Percentiles rank a stretch among this genome's conserved stretches.
Evolutionary conservation across 805 yeast species (phyloP).

Genomic region (Deakozyma indianensis): DNA sequence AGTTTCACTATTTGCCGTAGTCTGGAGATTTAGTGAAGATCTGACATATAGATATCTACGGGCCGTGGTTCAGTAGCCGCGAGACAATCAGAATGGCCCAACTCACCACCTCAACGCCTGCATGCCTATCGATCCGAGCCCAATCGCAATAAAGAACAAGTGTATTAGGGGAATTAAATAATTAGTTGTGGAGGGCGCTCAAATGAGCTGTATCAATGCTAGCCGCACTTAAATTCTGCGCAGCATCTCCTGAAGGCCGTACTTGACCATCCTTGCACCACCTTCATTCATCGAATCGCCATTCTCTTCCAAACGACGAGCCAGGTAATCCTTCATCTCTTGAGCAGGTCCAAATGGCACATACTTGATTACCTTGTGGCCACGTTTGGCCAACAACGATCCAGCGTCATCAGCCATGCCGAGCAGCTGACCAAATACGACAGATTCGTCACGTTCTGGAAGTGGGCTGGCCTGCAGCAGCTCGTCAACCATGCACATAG

Average conservation of each 20-base stretch:
- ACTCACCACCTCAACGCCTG: too few relatives aligned
- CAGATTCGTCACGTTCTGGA: slow-evolving; percentile 21
- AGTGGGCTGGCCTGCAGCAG: slow-evolving; percentile 2
- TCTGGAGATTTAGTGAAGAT: too few relatives aligned
- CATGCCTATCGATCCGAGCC: too few relatives aligned
- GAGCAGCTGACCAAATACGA: slow-evolving; percentile 76
- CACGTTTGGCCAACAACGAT: slow-evolving; percentile 49
- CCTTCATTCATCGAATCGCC: slow-evolving; percentile 73
- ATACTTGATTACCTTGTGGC: slow-evolving; percentile 73
- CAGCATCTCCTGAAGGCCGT: slow-evolving; percentile 10
- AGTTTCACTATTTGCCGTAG: too few relatives aligned
- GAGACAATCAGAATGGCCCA: too few relatives aligned
- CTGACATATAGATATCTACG: too few relatives aligned
- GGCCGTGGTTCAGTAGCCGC: too few relatives aligned
- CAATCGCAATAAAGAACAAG: too few relatives aligned
- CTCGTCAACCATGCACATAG: slow-evolving; percentile 56
- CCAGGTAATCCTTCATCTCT: slow-evolving; percentile 80
- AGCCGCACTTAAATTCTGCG: too few relatives aligned
- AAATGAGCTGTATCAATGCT: too few relatives aligned
- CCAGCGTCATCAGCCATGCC: slow-evolving; percentile 95
- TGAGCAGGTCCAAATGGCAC: slow-evolving; percentile 97
- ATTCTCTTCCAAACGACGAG: slow-evolving; percentile 86
- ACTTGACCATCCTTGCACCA: slow-evolving; percentile 14
- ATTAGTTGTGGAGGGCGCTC: too few relatives aligned
- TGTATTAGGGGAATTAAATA: too few relatives aligned